Base-by-base conservation (phyloP, 75 land plant species). In the Cunninghamia lanceolata region DNA sequence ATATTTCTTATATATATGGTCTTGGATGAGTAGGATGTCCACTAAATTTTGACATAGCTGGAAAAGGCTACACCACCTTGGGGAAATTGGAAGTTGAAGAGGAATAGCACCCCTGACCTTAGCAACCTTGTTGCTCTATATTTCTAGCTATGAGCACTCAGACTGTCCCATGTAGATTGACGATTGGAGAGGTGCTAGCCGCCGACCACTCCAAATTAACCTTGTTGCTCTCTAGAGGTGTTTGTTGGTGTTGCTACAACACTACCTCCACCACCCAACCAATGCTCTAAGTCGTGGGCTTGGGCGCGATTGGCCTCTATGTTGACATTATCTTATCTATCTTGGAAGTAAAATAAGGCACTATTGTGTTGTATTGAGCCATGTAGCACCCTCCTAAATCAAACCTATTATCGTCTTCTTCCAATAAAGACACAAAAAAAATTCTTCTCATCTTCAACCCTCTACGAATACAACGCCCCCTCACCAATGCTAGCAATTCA, bases 251-350 rank as follows among this genome's bases (percentile, higher is more conserved):
- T 14, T 30, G 83, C 2, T 45, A 4, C 34, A 25, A n/a, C 30
- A 46, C 34, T 3, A 6, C 35, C n/a, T 45, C 83, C 34, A 21
- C 45, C 9, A n/a, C 45, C 53, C 53, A 30, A 16, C 45, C 83
- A 14, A 32, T 25, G 35, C 35, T 82, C 83, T 85, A 39, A 6
- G 66, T 45, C 45, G 74, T 85, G 0, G 99, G 99, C 87, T 94
- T 97, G 0, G 99, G 99, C 1, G 99, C 99, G 15, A 97, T 97
- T 38, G 99, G 99, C 35, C 98, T 83, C 89, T 93, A 97, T 47
- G 94, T 86, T 2, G 99, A 94, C 93, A 97, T 79, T 81, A 97
- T 97, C 91, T 95, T 93, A 40, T 94, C 94, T 2, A 94, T 93
- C 85, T 92, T 96, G n/a, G 95, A 88, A 28, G 53, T 35, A 8